Conservation (phyloP, 768 basidiomycete species). For the Trametes punicea region DNA sequence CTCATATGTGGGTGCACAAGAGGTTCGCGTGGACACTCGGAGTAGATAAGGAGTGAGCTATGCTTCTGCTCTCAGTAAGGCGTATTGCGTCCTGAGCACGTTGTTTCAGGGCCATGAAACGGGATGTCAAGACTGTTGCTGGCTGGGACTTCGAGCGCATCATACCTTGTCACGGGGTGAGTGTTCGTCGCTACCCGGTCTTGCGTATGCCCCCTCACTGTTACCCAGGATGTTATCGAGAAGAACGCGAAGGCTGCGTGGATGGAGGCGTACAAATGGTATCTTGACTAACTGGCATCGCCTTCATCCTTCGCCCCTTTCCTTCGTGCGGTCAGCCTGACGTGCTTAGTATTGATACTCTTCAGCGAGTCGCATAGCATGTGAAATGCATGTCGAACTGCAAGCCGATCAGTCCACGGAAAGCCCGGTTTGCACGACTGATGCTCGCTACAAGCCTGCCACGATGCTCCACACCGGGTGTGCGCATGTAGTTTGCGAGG, state of each 20-base stretch:
- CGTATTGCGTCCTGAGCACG: neutral
- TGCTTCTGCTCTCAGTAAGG: neutral
- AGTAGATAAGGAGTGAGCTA: constrained; percentile 26
- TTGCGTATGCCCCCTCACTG: neutral
- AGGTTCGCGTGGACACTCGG: constrained; percentile 26
- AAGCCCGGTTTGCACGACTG: no score
- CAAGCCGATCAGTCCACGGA: no score
- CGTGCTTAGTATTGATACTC: neutral
- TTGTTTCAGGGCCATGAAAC: constrained; percentile 47
- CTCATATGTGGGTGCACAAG: constrained; percentile 28
- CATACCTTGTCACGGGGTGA: constrained; percentile 67
- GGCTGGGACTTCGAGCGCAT: constrained; percentile 73
- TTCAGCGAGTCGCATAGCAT: no score
- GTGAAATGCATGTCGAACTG: no score
- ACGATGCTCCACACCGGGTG: no score
- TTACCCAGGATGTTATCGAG: constrained; percentile 45
- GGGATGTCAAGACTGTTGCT: constrained; percentile 60
- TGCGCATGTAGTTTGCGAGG: no score
- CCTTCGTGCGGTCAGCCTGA: neutral
- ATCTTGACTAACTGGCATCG: constrained; percentile 14
- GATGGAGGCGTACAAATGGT: constrained; percentile 30
- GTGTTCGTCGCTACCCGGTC: constrained; percentile 17
- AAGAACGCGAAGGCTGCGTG: constrained; percentile 43
- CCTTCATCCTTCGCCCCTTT: neutral
- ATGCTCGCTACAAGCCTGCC: no score